Evolutionary conservation across 805 yeast genomes (phyloP), one percentile per base, ranked within the genome.

Genomic region (Metschnikowia koreensis): DNA sequence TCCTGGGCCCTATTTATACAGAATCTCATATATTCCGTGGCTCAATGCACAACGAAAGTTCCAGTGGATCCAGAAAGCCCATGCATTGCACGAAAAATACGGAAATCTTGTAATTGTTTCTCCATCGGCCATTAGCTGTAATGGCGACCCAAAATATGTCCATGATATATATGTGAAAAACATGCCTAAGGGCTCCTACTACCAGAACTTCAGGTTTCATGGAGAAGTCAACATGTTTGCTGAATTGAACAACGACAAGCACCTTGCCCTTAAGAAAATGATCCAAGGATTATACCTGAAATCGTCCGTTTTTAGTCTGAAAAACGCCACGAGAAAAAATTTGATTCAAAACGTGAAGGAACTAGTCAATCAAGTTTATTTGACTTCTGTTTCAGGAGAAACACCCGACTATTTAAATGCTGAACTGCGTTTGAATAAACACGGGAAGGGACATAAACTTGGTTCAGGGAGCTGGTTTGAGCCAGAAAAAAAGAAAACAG

Each of bases 41-140:
- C 62, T 71, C 40, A 60, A 68, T 42, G 66, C 71, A 33, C 75
- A 78, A 52, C 71, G 87, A 48, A 81, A 75, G 54, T 67, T 69
- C 33, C 68, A 67, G 29, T 73, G 77, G 76, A 62, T 68, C 15
- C 33, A 51, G 15, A 55, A 51, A 7, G 77, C 84, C 2, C 78
- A 82, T 51, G 41, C 62, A 3, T 66, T 84, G 52, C 92, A 86
- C 60, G 42, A 61, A 41, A 65, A 69, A 52, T 83, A 83, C 57
- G 92, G 91, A 1, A 77, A 84, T 9, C 80, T 85, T 3, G 82
- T 86, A 6, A 69, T 86, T 22, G 64, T 86, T 12, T 74, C 82
- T 0, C 90, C 91, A 1, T 65, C 68, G 28, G 89, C 84, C 56
- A 70, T 86, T 15, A 81, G 86, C 47, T 76, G 85, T 39, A 72